Percentiles rank a stretch among this genome's conserved stretches.
Conservation (phyloP, 208 protist species). For the Trichomonas tenax region DNA sequence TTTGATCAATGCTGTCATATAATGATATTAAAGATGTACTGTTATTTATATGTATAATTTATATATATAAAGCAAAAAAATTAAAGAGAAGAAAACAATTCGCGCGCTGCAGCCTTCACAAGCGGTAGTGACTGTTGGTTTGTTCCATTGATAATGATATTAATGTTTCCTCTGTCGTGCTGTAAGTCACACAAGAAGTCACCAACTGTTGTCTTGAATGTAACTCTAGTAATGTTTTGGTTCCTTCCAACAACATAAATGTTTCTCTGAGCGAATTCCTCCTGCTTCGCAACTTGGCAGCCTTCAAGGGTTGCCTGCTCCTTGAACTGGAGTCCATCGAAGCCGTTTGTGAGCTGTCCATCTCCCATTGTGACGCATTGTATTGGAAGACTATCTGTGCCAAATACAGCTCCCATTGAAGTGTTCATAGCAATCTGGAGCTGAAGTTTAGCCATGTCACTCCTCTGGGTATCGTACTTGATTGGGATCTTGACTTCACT, state of each 20-base stretch:
- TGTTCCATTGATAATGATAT: neutral
- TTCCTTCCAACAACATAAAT: constrained; percentile 12
- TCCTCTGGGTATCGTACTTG: neutral
- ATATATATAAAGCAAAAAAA: neutral
- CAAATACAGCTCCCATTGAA: neutral
- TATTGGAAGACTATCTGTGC: neutral
- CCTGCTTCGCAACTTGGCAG: neutral
- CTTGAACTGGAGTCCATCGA: neutral
- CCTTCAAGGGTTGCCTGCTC: neutral
- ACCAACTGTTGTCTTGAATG: neutral
- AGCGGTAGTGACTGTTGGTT: neutral
- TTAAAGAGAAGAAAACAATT: neutral
- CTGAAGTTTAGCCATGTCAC: neutral
- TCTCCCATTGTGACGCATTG: neutral
- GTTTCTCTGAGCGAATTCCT: neutral
- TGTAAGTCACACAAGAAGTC: neutral
- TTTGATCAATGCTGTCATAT: too few relatives aligned
- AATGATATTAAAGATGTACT: too few relatives aligned
- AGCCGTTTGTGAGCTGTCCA: neutral
- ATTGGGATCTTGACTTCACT: neutral
- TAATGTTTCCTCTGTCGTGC: neutral
- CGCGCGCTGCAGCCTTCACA: neutral
- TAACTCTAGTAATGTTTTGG: neutral
- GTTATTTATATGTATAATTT: neutral
- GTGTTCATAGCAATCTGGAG: neutral